Evolutionary conservation across 305 asterid genomes (phyloP).

Genomic region (Solanum hybrid): DNA sequence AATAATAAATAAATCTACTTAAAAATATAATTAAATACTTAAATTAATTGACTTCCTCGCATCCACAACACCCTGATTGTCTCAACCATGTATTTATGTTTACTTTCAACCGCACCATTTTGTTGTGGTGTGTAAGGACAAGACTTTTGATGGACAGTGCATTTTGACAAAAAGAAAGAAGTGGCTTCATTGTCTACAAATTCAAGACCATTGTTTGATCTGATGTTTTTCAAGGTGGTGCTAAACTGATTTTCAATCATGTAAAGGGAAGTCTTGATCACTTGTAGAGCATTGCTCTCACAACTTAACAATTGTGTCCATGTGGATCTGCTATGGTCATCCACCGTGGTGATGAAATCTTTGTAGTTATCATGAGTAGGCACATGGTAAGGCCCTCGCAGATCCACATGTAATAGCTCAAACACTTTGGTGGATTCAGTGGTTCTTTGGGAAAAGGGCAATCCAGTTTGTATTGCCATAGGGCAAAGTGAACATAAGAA

Average conservation of each 20-base stretch:
- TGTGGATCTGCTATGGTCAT: neutral
- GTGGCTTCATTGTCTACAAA: neutral
- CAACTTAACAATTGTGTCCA: neutral
- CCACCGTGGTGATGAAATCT: neutral
- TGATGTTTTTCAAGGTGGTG: neutral
- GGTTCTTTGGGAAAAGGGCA: neutral
- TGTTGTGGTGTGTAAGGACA: neutral
- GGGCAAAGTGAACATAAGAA: neutral
- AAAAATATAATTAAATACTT: neutral
- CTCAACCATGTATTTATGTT: neutral
- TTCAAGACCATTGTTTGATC: neutral
- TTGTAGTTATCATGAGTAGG: neutral
- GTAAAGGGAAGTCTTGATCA: neutral
- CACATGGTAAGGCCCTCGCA: neutral
- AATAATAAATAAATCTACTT: neutral
- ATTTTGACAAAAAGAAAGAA: neutral
- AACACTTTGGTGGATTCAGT: neutral
- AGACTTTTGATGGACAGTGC: neutral
- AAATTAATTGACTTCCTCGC: neutral
- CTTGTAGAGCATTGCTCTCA: neutral
- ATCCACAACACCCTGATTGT: neutral
- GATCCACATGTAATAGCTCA: neutral
- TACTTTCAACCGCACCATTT: neutral
- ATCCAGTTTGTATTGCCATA: neutral
- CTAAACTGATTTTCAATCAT: neutral